Conservation (phyloP, 2,329 filamentous ascomycete species). For the Colletotrichum aenigma region DNA sequence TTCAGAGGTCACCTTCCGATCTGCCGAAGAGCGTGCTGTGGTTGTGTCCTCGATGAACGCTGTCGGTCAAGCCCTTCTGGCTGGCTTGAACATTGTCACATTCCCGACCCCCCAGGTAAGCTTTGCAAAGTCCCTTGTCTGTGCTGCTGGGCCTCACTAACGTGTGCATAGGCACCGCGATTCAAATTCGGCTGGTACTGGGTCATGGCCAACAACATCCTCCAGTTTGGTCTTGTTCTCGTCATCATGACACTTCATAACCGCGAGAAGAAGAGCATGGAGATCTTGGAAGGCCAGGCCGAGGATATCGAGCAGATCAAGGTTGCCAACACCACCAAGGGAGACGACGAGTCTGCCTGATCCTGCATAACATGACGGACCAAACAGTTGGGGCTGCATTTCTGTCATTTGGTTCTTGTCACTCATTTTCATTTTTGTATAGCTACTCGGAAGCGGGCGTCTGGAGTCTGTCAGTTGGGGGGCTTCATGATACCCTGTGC, state of each 20-base stretch:
- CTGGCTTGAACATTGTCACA: background rate
- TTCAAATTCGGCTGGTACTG: constrained; percentile 8
- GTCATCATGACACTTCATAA: constrained; percentile 13
- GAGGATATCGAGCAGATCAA: constrained; percentile 1
- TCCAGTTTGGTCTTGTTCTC: background rate
- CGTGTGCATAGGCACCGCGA: background rate
- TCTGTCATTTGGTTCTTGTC: background rate
- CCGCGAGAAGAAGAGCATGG: background rate
- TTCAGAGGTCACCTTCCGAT: background rate
- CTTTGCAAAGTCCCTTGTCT: accelerated
- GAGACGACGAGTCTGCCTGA: background rate
- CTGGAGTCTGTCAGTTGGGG: constrained; percentile 10
- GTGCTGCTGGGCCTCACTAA: background rate
- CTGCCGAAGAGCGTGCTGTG: background rate
- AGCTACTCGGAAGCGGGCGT: constrained; percentile 7
- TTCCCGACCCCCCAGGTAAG: constrained; percentile 3
- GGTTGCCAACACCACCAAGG: background rate
- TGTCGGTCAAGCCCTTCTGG: background rate
- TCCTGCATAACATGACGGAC: background rate
- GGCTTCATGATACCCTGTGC: constrained; percentile 5
- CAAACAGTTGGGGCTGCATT: background rate
- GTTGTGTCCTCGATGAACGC: constrained; percentile 4
- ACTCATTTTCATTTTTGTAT: background rate
- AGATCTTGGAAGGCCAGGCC: background rate
- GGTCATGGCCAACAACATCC: constrained; percentile 5